Evolutionary conservation across 2,329 filamentous ascomycete species (phyloP).

Genomic region (Phoma herbarum): DNA sequence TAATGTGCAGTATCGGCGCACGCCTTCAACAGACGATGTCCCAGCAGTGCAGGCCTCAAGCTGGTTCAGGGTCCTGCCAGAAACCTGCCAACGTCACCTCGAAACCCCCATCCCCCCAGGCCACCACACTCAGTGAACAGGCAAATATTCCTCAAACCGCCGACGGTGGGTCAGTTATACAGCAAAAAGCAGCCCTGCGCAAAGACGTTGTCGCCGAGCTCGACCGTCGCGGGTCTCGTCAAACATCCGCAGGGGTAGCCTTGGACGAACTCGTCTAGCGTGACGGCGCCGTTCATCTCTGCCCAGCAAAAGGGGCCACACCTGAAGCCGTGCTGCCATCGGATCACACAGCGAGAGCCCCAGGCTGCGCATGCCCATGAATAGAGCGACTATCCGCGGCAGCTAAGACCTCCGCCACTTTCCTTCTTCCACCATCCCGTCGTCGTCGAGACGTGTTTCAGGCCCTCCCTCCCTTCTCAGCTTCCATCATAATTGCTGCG

Average conservation of each 20-base stretch:
- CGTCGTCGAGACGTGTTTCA: slow-evolving; percentile 47
- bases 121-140: slow-evolving; percentile 6
- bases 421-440: slow-evolving; percentile 35
- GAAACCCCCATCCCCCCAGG: slow-evolving; percentile 13
- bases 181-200: slow-evolving; percentile 20
- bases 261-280: slow-evolving; percentile 23
- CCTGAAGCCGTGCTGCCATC: slow-evolving; percentile 35
- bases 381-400: slow-evolving; percentile 34
- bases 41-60: not conserved
- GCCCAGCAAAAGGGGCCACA: slow-evolving; percentile 44
- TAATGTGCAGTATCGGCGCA: slow-evolving; percentile 4
- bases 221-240: slow-evolving; percentile 24
- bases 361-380: slow-evolving; percentile 38
- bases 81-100: slow-evolving; percentile 8
- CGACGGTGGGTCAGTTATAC: slow-evolving; percentile 18
- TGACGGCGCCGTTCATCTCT: slow-evolving; percentile 33
- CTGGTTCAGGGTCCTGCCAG: slow-evolving; percentile 17
- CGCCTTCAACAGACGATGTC: slow-evolving; percentile 14
- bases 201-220: slow-evolving; percentile 24
- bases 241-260: slow-evolving; percentile 30
- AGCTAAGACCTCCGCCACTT: slow-evolving; percentile 40
- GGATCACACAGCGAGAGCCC: slow-evolving; percentile 40
- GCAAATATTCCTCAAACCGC: slow-evolving; percentile 15
- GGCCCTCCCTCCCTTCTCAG: slow-evolving; percentile 31
- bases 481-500: slow-evolving; percentile 38